Conservation (phyloP, 768 basidiomycete genomes). For the Termitomyces sp. region DNA sequence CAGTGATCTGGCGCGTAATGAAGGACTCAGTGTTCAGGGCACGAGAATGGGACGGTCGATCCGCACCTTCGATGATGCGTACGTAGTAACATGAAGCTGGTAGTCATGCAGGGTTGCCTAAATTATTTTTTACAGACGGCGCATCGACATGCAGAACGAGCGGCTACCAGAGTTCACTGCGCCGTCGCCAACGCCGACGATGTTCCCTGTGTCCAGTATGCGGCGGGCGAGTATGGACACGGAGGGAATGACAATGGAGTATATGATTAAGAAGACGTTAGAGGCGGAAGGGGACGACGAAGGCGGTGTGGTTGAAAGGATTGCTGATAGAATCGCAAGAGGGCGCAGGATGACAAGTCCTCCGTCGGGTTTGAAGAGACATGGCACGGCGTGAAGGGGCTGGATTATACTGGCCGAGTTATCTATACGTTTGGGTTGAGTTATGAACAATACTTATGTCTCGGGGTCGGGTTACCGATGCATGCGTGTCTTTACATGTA, state of each 20-base stretch:
- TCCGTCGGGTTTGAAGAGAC: constrained; percentile 55
- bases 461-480: not conserved
- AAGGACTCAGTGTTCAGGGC: constrained; percentile 60
- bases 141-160: constrained; percentile 69
- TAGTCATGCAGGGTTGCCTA: not conserved
- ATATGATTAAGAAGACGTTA: constrained; percentile 54
- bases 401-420: not conserved
- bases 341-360: constrained; percentile 38
- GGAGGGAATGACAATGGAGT: constrained; percentile 55
- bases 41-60: constrained; percentile 55
- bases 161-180: constrained; percentile 56
- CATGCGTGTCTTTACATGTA: not conserved
- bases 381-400: constrained; percentile 42
- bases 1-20: constrained; percentile 23
- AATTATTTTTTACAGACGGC: constrained; percentile 40
- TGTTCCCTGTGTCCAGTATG: constrained; percentile 63
- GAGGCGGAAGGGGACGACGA: constrained; percentile 51
- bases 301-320: constrained; percentile 47
- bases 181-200: constrained; percentile 26
- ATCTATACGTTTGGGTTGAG: not conserved
- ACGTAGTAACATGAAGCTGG: constrained; percentile 16
- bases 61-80: constrained; percentile 74
- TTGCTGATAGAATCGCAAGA: constrained; percentile 59
- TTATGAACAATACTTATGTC: not conserved
- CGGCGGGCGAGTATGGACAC: constrained; percentile 35